Conservation (phyloP, 495 filamentous ascomycete genomes). For the Daldinia concentrica region DNA sequence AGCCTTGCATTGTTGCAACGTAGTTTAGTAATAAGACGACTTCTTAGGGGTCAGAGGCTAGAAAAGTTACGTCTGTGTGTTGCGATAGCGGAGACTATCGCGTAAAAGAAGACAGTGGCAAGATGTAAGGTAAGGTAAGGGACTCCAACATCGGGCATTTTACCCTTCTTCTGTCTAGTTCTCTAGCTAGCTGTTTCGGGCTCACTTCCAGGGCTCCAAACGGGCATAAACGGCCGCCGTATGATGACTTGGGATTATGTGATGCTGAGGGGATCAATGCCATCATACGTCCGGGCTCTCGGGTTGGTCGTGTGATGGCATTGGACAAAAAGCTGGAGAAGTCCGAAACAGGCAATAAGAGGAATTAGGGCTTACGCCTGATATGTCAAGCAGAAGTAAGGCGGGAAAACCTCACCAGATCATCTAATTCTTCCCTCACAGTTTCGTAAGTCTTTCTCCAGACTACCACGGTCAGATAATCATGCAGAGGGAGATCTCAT, state of each 20-base stretch:
- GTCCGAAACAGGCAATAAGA: conserved; percentile 24
- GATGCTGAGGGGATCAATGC: conserved; percentile 24
- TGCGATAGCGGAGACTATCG: conserved; percentile 35
- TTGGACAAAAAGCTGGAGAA: conserved; percentile 22
- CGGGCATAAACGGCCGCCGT: conserved; percentile 29
- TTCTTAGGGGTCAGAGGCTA: conserved; percentile 13
- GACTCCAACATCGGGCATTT: conserved; percentile 33
- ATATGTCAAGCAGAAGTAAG: conserved; percentile 5
- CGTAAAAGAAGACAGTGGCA: conserved; percentile 31
- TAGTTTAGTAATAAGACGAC: conserved; percentile 35
- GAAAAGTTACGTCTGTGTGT: conserved; percentile 10
- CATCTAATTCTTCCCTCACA: conserved; percentile 7
- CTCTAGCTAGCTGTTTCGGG: conserved; percentile 16
- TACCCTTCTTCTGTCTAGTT: conserved; percentile 34
- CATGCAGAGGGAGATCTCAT: conserved; percentile 29
- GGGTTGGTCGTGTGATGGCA: conserved; percentile 30
- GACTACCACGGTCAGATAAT: conserved; percentile 33
- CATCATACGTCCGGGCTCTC: conserved; percentile 24
- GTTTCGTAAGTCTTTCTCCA: conserved; percentile 17
- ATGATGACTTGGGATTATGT: conserved; percentile 33
- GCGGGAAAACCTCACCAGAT: conserved; percentile 20
- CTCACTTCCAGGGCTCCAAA: not conserved
- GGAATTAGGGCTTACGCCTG: conserved; percentile 38
- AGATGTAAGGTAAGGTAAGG: conserved; percentile 21
- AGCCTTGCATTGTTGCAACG: conserved; percentile 35